Evolutionary conservation across 176 grass and related monocot species (phyloP), one percentile per base, ranked within the genome.

Genomic region (Secale cereale): DNA sequence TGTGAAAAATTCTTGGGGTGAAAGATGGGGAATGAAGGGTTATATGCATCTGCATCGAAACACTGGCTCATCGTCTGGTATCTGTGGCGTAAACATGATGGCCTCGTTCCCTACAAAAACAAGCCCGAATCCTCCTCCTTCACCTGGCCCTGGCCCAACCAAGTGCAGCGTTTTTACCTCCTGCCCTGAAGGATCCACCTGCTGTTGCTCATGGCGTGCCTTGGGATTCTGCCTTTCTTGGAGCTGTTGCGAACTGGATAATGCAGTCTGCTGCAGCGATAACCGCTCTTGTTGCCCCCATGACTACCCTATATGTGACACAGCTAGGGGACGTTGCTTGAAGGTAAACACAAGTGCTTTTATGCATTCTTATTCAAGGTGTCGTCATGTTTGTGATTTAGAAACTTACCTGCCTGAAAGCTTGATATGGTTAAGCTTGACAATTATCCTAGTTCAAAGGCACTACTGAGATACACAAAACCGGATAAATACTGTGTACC

Each of bases 1-100:
- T 77, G 33, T 98, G 71, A 98, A 98, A 79, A 98, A 98, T 64
- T 95, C 97, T 9, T 98, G 97, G 97, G 97, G 97, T 65, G 89
- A 91, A 67, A 81, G 25, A 27, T 98, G 93, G 97, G 97, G 97
- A 73, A 98, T 98, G 90, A 86, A 92, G 72, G 97, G 97, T 5
- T 98, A 95, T 65, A 95, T 98, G 20, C 13, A 89, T 75, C 92
- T 95, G 88, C 93, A 77, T 20, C 68, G 97, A 10, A 95, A 98
- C 59, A 83, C 87, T 61, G 87, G 82, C 32, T 83, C 83, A 20
- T 86, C 93, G 0, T 54, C 85, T 31, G 97, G 97, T 17, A 5
- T 98, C 6, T 98, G 97, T 31, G 97, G 97, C 32, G 91, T 98
- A 78, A 98, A 98, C 76, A 90, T 89, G 97, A 84, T 98, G 83